A percentile compares a stretch with the other conserved stretches of the same genome.
phyloP scores from a whole-genome alignment of 2,329 filamentous ascomycete genomes.

The Exophiala calicioides region DNA sequence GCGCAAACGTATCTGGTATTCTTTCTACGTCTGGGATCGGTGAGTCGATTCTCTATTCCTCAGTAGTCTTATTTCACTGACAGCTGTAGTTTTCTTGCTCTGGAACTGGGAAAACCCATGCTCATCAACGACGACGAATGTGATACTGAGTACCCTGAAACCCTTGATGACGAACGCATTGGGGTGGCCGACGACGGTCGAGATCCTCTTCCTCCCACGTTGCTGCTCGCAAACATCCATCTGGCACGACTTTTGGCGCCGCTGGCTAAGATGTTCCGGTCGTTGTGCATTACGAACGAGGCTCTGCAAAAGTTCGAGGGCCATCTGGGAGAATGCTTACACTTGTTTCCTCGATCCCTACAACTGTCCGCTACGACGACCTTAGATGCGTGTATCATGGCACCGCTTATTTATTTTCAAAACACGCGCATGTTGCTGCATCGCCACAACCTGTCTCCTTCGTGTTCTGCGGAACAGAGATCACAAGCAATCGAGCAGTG shows the following conservation, averaged over 20 bases:
- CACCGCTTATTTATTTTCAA: constrained; percentile 75
- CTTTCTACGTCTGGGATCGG: constrained; percentile 87
- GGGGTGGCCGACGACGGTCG: constrained; percentile 30
- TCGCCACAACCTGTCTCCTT: constrained; percentile 80
- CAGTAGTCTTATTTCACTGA: constrained; percentile 30
- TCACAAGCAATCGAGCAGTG: constrained; percentile 75
- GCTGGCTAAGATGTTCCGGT: constrained; percentile 68
- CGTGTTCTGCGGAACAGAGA: constrained; percentile 66
- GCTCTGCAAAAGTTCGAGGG: constrained; percentile 77
- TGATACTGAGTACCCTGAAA: constrained; percentile 76
- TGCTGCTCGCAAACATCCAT: constrained; percentile 69
- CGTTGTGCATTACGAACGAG: constrained; percentile 64
- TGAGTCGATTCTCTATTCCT: constrained; percentile 38
- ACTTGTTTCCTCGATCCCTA: constrained; percentile 73
- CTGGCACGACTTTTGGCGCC: constrained; percentile 76
- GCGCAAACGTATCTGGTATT: constrained; percentile 89
- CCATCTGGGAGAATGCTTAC: constrained; percentile 74
- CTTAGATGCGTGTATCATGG: constrained; percentile 72
- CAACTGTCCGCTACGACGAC: constrained; percentile 66
- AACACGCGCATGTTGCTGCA: constrained; percentile 83
- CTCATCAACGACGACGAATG: constrained; percentile 87
- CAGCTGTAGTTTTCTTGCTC: constrained; percentile 62
- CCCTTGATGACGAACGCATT: constrained; percentile 69
- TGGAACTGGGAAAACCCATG: constrained; percentile 78
- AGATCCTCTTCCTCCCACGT: constrained; percentile 58